These are phyloP conservation scores for Ceratocystis eucalypticola DNA, from an alignment of 2,329 filamentous ascomycete species.

Conservation along the genomic window DNA sequence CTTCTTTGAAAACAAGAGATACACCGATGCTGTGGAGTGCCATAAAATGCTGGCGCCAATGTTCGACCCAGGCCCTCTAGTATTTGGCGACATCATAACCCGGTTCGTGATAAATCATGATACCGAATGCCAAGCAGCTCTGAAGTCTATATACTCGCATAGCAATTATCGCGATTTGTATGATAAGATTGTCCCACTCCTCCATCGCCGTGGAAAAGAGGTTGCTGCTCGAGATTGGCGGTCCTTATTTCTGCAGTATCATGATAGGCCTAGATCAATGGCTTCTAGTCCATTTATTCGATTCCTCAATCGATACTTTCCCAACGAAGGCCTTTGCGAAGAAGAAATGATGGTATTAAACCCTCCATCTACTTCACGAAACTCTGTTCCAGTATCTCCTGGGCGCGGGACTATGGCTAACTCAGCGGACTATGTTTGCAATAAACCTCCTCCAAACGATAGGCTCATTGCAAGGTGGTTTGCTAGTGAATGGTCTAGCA, in stretches of 20 bases:
- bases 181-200: slow-evolving; percentile 37
- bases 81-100: slow-evolving; percentile 34
- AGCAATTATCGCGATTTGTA: slow-evolving; percentile 35
- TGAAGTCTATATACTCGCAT: slow-evolving; percentile 34
- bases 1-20: slow-evolving; percentile 30
- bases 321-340: slow-evolving; percentile 27
- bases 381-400: neutral
- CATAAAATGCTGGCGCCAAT: slow-evolving; percentile 33
- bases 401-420: neutral
- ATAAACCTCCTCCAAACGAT: slow-evolving; percentile 38
- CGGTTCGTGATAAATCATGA: slow-evolving; percentile 29
- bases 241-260: slow-evolving; percentile 27
- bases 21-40: slow-evolving; percentile 33
- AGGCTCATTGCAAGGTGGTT: slow-evolving; percentile 66
- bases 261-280: slow-evolving; percentile 17
- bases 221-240: slow-evolving; percentile 37
- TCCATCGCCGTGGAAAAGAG: slow-evolving; percentile 36
- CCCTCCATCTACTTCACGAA: slow-evolving; percentile 4
- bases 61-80: slow-evolving; percentile 31
- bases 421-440: too few relatives aligned
- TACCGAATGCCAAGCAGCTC: slow-evolving; percentile 28
- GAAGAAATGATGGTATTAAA: slow-evolving; percentile 27
- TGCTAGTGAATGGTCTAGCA: slow-evolving; percentile 54
- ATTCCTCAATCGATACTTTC: slow-evolving; percentile 35
- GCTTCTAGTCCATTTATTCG: slow-evolving; percentile 36